Base-by-base conservation (phyloP, 163 green algal species). In the Chloroidium sp. region DNA sequence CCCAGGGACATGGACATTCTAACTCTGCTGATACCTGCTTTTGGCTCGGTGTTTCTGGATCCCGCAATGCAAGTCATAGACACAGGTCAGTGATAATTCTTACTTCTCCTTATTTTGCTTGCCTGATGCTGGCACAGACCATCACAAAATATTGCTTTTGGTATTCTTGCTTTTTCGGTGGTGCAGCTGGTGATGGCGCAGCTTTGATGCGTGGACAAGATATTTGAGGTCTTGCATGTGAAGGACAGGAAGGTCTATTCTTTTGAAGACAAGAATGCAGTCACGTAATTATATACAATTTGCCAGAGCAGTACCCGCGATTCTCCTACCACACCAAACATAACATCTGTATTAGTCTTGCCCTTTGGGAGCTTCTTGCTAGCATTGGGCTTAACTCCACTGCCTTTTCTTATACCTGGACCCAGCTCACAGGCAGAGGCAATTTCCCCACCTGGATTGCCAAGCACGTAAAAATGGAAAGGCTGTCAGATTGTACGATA, bases 21-120 rank as follows among this genome's bases (percentile, higher is more conserved):
- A 1, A 14, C 67, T 0, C 61, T 86, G 2, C 76, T 86, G 3
- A 58, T 86, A 0, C 82, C 82, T 13, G 82, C 82, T 58, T 74
- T 83, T 58, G 4, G 77, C 62, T 67, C 82, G 2, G 78, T 86
- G 8, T 86, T 83, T 62, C 72, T 86, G 61, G 82, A 86, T 62
- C 82, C 82, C 6, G 69, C 75, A 1, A 86, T 86, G 82, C 69
- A 64, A 0, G n/a, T 83, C 2, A 72, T 83, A 59, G 82, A 86
- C 76, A 83, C 79, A 75, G 82, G 82, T 83, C 57, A 57, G 74
- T 13, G 14, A 13, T 61, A 57, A 77, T 4, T 60, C 67, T 14
- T 68, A 3, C 36, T 3, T 13, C 4, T 4, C 57, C 3, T 2
- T 62, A 13, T 12, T 78, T 57, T 76, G 8, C 69, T 4, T 3